Conservation (phyloP, 148 eudicot genomes). For the Chenopodium quinoa region DNA sequence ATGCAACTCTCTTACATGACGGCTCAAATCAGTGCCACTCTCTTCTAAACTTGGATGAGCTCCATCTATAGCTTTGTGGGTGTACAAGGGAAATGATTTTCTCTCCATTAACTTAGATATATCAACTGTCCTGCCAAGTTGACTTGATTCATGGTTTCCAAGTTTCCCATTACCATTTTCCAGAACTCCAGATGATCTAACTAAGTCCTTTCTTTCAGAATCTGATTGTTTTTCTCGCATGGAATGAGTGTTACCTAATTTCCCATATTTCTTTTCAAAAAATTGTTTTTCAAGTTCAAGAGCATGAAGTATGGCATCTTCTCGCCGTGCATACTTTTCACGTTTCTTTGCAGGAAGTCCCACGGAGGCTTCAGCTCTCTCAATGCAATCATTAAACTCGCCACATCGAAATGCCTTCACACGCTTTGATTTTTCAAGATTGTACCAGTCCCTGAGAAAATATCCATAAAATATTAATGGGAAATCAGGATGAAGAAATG, state of each 20-base stretch:
- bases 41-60: conserved; percentile 37
- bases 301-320: conserved; percentile 97
- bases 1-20: conserved; percentile 49
- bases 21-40: conserved; percentile 35
- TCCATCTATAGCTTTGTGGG: conserved; percentile 34
- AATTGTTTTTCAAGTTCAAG: conserved; percentile 86
- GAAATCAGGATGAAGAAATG: conserved; percentile 17
- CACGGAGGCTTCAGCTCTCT: conserved; percentile 81
- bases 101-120: conserved; percentile 36
- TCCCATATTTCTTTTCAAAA: conserved; percentile 59
- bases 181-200: conserved; percentile 35
- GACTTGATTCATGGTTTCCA: conserved; percentile 31
- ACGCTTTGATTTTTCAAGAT: conserved; percentile 96
- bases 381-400: conserved; percentile 92
- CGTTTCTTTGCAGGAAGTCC: conserved; percentile 91
- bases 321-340: conserved; percentile 96
- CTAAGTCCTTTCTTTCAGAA: conserved; percentile 35
- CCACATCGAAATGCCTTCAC: conserved; percentile 98
- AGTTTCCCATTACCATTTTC: conserved; percentile 49
- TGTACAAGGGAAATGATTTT: conserved; percentile 24
- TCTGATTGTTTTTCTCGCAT: conserved; percentile 40
- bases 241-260: conserved; percentile 32
- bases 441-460: conserved; percentile 89
- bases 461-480: conserved; percentile 17
- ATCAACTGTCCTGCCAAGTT: conserved; percentile 36